Evolutionary conservation across 2,329 filamentous ascomycete genomes (phyloP), one percentile per base, ranked within the genome.

Genomic region (Parasarocladium wereldwijsianum): DNA sequence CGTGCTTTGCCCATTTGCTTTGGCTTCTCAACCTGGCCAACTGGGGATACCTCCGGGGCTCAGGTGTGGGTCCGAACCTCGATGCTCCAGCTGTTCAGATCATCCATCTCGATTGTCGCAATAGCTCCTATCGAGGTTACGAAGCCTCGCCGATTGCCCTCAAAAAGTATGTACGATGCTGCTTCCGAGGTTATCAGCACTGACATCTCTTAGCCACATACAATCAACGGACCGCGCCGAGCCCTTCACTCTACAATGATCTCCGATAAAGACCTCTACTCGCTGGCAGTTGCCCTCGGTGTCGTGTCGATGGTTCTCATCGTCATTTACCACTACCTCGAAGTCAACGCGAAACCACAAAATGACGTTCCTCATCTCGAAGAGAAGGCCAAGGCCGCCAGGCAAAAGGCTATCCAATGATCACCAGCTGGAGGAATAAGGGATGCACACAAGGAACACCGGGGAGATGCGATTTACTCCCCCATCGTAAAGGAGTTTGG

Each of bases 241-340:
- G 9, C 20, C 8, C 7, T 18, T 12, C 8, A 23, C 13, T 35
- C 46, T 62, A 81, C 46, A 28, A 98, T 98, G 90, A 96, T 98
- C 52, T 79, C 86, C 52, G 90, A 98, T 72, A 63, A 69, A 53
- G 76, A 90, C 41, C 76, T 98, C 45, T 94, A 96, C 67, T 70
- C 70, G 38, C 72, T 98, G 17, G 86, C 90, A 54, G 76, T 96
- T 53, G 87, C 94, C 54, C 80, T 98, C 36, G 90, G 90, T 60
- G 80, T 76, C 32, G 70, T 76, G 23, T 75, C 87, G 38, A 87
- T 96, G 82, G 64, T 94, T 25, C 68, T 98, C 37, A 94, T 96
- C 41, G 75, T 98, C 17, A 58, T 93, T 17, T 96, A 98, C 58
- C 85, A 96, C 56, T 96, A 92, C 60, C 75, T 98, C 45, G 87